A percentile compares a stretch with the other conserved stretches of the same genome.
Conservation (phyloP, 1,139 yeast species). For the Kurtzmaniella natalensis region DNA sequence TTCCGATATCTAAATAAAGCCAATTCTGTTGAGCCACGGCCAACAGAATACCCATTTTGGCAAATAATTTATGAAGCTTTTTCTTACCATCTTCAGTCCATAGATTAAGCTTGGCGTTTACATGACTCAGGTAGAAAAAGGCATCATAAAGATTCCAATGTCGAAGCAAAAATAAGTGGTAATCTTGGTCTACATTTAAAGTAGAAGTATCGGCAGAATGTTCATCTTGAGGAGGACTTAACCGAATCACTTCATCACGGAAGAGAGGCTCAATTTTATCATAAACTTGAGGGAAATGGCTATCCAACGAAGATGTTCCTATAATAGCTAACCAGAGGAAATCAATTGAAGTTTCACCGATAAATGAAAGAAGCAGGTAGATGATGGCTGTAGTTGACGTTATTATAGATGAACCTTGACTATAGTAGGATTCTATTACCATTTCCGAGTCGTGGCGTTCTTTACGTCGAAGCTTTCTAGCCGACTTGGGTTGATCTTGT, state of each 20-base stretch:
- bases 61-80: constrained; percentile 83
- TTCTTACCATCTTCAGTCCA: constrained; percentile 94
- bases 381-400: constrained; percentile 76
- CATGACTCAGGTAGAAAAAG: constrained; percentile 83
- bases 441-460: constrained; percentile 52
- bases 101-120: constrained; percentile 77
- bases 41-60: constrained; percentile 92
- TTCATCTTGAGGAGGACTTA: constrained; percentile 32
- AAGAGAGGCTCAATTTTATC: constrained; percentile 67
- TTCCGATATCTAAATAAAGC: constrained; percentile 80
- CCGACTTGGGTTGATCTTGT: constrained; percentile 15
- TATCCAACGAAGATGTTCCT: constrained; percentile 82
- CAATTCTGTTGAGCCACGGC: constrained; percentile 88
- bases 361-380: constrained; percentile 71
- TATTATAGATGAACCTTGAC: constrained; percentile 74
- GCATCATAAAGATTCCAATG: constrained; percentile 94
- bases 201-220: constrained; percentile 56
- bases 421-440: constrained; percentile 64
- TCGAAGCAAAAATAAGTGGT: constrained; percentile 77
- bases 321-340: constrained; percentile 83
- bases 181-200: constrained; percentile 74
- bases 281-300: constrained; percentile 73
- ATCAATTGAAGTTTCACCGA: constrained; percentile 58
- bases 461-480: constrained; percentile 27
- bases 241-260: constrained; percentile 78